Base-by-base conservation (phyloP, 306 rosid species). In the Fragaria vesca region DNA sequence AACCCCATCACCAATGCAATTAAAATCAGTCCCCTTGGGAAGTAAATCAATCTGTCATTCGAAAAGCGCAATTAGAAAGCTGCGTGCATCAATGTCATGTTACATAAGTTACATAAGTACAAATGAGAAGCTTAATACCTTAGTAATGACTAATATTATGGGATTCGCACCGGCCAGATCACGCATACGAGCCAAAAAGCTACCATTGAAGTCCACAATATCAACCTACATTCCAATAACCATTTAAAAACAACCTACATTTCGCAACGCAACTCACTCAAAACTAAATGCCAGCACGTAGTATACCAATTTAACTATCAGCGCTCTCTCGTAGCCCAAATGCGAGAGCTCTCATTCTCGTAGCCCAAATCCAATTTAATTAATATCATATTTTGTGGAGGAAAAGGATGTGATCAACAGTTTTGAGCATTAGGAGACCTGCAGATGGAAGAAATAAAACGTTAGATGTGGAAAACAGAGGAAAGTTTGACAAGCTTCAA, bases 101-200 rank as follows among this genome's bases (percentile, higher is more conserved):
- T 46, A 38, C 38, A 30, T 30, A 30, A 30, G 32, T 30, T 30
- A 30, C 32, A 73, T 4, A 76, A 81, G 47, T 32, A 76, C 61
- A 38, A 69, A 36, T 24, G 5, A 54, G 57, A 36, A 81, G 50
- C 55, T 72, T 12, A 67, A 28, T 87, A 94, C 97, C 98, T 94
- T 94, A 58, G 98, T 94, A 63, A 92, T 88, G 46, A 95, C 97
- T 76, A 95, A 73, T 82, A 95, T 92, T 76, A 95, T 92, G 8
- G 98, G 98, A 86, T 95, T 92, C 30, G 97, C 93, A 80, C 98
- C 98, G 20, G 93, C 95, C 79, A 95, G 88, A 88, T 95, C 98
- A 60, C 98, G 93, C 50, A 92, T 90, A 73, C 88, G 95, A 48
- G 93, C 86, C 90, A 94, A 81, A 84, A 94, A 94, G 81, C 97